A percentile compares a stretch with the other conserved stretches of the same genome.
Evolutionary conservation across 495 filamentous ascomycete genomes (phyloP).

Genomic region (Trichoderma reesei): DNA sequence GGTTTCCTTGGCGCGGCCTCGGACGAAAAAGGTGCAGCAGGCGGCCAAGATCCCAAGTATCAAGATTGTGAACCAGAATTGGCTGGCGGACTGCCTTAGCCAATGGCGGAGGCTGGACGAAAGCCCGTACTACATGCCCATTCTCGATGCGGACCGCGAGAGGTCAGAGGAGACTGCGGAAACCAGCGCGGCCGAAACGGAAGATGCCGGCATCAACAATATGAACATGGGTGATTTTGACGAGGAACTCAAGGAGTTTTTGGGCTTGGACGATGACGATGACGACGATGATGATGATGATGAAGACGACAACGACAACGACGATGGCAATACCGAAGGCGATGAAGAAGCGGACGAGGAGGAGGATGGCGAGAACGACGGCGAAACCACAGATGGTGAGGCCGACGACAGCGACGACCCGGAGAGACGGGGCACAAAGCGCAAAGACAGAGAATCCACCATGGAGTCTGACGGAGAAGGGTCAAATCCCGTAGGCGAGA

Average conservation of each 20-base stretch:
- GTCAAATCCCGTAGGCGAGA: slow-evolving; percentile 10
- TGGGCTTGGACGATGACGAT: slow-evolving; percentile 44
- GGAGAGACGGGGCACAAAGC: slow-evolving; percentile 11
- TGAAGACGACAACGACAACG: slow-evolving; percentile 46
- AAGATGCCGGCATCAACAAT: slow-evolving; percentile 27
- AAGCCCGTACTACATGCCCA: slow-evolving; percentile 56
- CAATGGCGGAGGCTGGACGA: slow-evolving; percentile 72
- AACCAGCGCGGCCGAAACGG: slow-evolving; percentile 26
- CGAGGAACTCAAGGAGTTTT: slow-evolving; percentile 69
- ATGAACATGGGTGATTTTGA: slow-evolving; percentile 43
- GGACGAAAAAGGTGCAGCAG: slow-evolving; percentile 82
- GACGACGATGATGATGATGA: slow-evolving; percentile 35
- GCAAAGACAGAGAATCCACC: slow-evolving; percentile 27
- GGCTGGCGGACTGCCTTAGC: slow-evolving; percentile 73
- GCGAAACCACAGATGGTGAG: slow-evolving; percentile 10
- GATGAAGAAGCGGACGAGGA: slow-evolving; percentile 21
- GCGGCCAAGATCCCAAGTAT: slow-evolving; percentile 61
- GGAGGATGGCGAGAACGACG: slow-evolving; percentile 22
- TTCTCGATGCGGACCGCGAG: slow-evolving; percentile 26
- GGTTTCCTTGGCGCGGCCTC: slow-evolving; percentile 46
- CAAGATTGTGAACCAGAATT: slow-evolving; percentile 82
- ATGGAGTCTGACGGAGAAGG: slow-evolving; percentile 18
- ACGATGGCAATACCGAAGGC: slow-evolving; percentile 25
- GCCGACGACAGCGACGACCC: slow-evolving; percentile 1
- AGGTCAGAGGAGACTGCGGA: slow-evolving; percentile 12